Conservation (phyloP, 2,329 filamentous ascomycete species). For the Exophiala bonariae region DNA sequence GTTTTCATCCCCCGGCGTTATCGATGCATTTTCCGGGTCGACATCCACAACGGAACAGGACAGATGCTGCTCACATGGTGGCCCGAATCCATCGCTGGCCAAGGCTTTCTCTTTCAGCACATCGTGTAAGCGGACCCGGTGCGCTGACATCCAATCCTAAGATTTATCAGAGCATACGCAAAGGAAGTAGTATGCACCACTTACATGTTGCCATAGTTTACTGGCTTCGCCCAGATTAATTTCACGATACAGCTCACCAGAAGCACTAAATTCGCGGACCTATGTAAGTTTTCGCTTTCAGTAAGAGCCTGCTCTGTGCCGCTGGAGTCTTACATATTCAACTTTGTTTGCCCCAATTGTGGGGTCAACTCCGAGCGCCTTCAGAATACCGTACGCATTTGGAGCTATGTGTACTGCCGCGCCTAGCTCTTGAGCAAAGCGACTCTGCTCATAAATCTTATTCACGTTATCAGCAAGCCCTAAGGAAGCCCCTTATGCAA, state of each 20-base stretch:
- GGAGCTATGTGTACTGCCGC: constrained; percentile 65
- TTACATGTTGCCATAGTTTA: constrained; percentile 50
- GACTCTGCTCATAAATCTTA: constrained; percentile 58
- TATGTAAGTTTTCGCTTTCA: too few species aligned
- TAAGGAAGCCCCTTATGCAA: neutral
- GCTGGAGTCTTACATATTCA: constrained; percentile 30
- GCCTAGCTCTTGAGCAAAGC: constrained; percentile 50
- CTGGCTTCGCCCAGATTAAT: constrained; percentile 38
- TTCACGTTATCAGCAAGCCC: too few species aligned
- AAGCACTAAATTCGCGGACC: constrained; percentile 39
- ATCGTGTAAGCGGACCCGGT: constrained; percentile 56
- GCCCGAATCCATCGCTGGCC: constrained; percentile 35
- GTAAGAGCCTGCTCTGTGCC: too few species aligned
- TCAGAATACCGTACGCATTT: constrained; percentile 60
- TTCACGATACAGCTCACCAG: constrained; percentile 32
- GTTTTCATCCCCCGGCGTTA: constrained; percentile 49
- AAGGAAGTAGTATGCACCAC: neutral
- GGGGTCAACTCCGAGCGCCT: constrained; percentile 44
- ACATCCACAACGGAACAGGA: constrained; percentile 41
- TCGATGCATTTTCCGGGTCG: constrained; percentile 27
- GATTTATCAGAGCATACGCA: neutral
- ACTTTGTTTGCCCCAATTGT: constrained; percentile 41
- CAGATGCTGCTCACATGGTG: constrained; percentile 40
- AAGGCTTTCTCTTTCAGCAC: constrained; percentile 51
- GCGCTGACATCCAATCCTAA: constrained; percentile 52